Base-by-base conservation (phyloP, 2,329 filamentous ascomycete species). In the Westerdykella sp. region DNA sequence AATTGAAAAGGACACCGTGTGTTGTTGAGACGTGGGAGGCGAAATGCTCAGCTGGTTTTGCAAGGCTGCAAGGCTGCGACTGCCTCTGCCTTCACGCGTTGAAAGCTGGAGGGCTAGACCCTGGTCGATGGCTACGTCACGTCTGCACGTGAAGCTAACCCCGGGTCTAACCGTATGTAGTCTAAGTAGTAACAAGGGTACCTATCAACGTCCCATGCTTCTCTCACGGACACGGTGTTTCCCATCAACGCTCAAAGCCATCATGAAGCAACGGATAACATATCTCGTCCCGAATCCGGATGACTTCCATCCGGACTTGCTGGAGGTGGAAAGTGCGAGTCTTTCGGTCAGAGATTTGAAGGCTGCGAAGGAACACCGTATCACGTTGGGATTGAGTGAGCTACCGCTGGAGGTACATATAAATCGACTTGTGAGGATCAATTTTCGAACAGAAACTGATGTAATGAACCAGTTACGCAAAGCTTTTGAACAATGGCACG, bases 201-300 rank as follows among this genome's bases (percentile, higher is more conserved):
- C 5, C 7, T 37, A 10, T 14, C 36, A 23, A 38, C 25, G 14
- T 31, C 35, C 22, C 21, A 30, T 37, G 18, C 7, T 5, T 13
- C n/a, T 14, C 12, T 15, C 16, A 18, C 32, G 12, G 32, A 15
- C 9, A 18, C n/a, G 7, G 23, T 30, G 15, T 35, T 12, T 35
- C 6, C 32, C 11, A 30, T 15, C 25, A 34, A 9, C 36, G 12
- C 22, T 32, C n/a, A 41, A 23, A 11, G 9, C 6, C 21, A 48
- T 37, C 31, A 89, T 91, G 86, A 81, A 84, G 55, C 80, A 88
- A 68, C 76, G 87, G 68, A 81, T 88, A 55, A 95, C 90, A 1
- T 93, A 72, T 48, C 47, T 88, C 51, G 72, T 94, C 41, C 81
- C 85, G 52, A 75, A 77, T 16, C 72, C 77, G n/a, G 78, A 82